These are phyloP conservation scores for Neurospora sp. DNA, from an alignment of 495 filamentous ascomycete genomes.

Conservation along the genomic window DNA sequence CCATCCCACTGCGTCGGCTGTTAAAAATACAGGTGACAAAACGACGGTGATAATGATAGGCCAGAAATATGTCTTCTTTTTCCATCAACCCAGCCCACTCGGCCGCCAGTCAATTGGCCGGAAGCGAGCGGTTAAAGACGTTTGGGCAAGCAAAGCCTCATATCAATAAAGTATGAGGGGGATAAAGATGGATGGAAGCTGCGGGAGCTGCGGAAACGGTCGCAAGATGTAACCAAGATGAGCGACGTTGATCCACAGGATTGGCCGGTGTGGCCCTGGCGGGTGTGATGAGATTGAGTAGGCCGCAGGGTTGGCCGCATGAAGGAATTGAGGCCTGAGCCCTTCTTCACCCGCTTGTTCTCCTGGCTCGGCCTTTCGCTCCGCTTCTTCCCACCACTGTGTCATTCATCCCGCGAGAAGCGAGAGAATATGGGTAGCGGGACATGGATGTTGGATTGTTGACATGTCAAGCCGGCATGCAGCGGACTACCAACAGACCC, in stretches of 20 bases:
- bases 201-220: not conserved
- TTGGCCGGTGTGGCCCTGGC: not conserved
- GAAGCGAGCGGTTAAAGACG: not conserved
- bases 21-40: not conserved
- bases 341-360: not conserved
- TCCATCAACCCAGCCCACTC: not conserved
- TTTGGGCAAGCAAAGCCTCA: not conserved
- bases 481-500: not conserved
- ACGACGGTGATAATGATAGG: not conserved
- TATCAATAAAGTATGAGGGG: not conserved
- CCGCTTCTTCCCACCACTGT: not conserved
- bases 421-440: not conserved
- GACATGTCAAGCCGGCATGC: not conserved
- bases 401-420: not conserved
- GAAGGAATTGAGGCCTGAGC: constrained; percentile 1
- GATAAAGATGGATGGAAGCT: not conserved
- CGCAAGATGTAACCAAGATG: not conserved
- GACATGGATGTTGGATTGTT: not conserved
- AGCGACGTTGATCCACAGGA: not conserved
- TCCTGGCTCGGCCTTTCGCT: not conserved
- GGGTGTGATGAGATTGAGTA: not conserved
- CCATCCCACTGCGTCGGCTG: not conserved
- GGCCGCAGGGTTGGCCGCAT: constrained; percentile 26
- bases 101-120: not conserved
- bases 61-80: not conserved